Evolutionary conservation across 2,329 filamentous ascomycete species (phyloP).

Genomic region (Ophiostoma ulmi): DNA sequence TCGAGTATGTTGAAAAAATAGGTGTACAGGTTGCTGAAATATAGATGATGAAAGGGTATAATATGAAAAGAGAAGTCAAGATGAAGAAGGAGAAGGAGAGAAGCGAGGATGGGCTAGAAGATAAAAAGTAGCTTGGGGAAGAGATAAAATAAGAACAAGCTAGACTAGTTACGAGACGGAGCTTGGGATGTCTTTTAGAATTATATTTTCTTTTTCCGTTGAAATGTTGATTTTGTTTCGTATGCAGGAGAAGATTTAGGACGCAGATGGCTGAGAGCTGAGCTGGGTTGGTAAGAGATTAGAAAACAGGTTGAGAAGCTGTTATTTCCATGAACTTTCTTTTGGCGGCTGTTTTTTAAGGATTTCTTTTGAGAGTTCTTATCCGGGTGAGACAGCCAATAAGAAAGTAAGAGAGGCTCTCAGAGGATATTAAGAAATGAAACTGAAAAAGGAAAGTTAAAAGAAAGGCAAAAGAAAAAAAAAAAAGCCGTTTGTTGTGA

Average conservation of each 20-base stretch:
- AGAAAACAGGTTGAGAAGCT: neutral
- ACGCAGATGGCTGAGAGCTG: conserved; percentile 6
- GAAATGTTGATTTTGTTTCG: neutral
- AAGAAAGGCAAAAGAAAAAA: neutral
- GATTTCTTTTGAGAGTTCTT: neutral
- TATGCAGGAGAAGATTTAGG: conserved; percentile 5
- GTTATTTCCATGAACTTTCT: no score
- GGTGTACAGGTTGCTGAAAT: neutral
- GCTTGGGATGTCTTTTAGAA: neutral
- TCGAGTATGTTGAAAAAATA: neutral
- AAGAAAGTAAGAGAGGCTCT: neutral
- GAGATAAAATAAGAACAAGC: neutral
- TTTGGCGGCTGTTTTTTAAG: no score
- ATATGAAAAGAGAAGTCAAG: neutral
- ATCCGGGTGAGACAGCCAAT: neutral
- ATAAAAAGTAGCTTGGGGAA: neutral
- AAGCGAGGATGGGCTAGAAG: neutral
- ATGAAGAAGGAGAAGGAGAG: neutral
- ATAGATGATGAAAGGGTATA: neutral
- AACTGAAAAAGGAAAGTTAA: neutral
- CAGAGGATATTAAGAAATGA: neutral
- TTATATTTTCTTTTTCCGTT: neutral
- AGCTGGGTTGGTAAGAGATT: neutral
- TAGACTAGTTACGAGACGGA: neutral
- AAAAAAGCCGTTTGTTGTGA: conserved; percentile 3